A percentile compares a stretch with the other conserved stretches of the same genome.
Evolutionary conservation across 1,139 yeast genomes (phyloP).

Genomic region (Zygosaccharomyces pseudobailii): DNA sequence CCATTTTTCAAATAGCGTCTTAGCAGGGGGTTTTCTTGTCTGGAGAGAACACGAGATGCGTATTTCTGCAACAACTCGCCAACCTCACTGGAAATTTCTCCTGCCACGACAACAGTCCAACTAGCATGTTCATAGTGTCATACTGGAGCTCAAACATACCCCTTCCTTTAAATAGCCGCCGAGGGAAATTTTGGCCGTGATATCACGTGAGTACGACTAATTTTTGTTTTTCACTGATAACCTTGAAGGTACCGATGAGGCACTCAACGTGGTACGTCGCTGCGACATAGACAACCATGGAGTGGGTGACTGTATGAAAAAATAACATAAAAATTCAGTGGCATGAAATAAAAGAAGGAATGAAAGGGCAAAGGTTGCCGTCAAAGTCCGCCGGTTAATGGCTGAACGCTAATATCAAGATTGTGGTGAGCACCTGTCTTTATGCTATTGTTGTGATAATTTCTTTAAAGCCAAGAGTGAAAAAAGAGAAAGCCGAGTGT

Average conservation of each 20-base stretch:
- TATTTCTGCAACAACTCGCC: too few relatives aligned
- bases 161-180: neutral
- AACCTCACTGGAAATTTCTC: too few relatives aligned
- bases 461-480: neutral
- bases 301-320: neutral
- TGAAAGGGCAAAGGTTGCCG: neutral
- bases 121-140: too few relatives aligned
- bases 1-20: too few relatives aligned
- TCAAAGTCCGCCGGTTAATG: neutral
- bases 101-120: too few relatives aligned
- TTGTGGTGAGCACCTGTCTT: neutral
- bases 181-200: neutral
- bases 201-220: neutral
- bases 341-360: neutral
- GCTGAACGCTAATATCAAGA: neutral
- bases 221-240: neutral
- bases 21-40: too few relatives aligned
- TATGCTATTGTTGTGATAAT: slow-evolving; percentile 1
- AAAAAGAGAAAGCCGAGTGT: neutral
- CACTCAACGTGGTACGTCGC: neutral
- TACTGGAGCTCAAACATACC: neutral
- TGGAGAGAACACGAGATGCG: too few relatives aligned
- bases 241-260: slow-evolving; percentile 1
- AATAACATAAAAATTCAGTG: neutral
- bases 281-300: neutral